Conservation (phyloP, 768 basidiomycete species). For the Boletus pseudopeckii region DNA sequence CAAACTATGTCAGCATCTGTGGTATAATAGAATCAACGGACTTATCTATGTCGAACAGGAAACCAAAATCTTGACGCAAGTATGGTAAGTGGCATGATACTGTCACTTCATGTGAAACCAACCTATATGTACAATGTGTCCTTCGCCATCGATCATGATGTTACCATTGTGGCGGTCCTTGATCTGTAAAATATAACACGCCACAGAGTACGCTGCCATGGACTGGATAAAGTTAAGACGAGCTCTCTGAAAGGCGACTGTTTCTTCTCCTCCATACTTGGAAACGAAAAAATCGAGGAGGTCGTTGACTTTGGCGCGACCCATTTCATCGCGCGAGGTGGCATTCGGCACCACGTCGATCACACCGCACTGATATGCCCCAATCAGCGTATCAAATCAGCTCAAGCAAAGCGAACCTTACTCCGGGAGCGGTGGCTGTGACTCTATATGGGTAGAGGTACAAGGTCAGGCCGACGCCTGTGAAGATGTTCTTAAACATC, state of each 20-base stretch:
- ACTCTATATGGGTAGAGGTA: conserved; percentile 97
- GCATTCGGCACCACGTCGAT: conserved; percentile 98
- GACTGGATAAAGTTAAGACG: conserved; percentile 96
- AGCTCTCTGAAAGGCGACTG: conserved; percentile 86
- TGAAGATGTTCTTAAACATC: conserved; percentile 99
- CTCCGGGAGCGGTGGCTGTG: conserved; percentile 94
- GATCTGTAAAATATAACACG: conserved; percentile 97
- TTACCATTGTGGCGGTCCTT: conserved; percentile 99
- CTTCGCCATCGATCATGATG: conserved; percentile 98
- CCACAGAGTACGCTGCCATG: conserved; percentile 98
- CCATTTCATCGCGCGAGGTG: conserved; percentile 99
- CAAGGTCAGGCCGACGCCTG: conserved; percentile 77
- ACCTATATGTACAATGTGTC: conserved; percentile 97
- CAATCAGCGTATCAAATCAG: neutral
- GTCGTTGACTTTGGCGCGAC: conserved; percentile 96
- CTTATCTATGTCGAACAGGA: conserved; percentile 98
- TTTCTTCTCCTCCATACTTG: conserved; percentile 90
- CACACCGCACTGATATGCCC: conserved; percentile 77
- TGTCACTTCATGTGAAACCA: conserved; percentile 23
- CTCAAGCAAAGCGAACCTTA: conserved; percentile 38
- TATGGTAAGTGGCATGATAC: conserved; percentile 5
- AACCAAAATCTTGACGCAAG: conserved; percentile 75
- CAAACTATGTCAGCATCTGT: conserved; percentile 27
- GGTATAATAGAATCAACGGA: conserved; percentile 26
- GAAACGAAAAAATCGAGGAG: conserved; percentile 90